Conservation (phyloP, 306 rosid genomes). For the Prosopis cineraria region DNA sequence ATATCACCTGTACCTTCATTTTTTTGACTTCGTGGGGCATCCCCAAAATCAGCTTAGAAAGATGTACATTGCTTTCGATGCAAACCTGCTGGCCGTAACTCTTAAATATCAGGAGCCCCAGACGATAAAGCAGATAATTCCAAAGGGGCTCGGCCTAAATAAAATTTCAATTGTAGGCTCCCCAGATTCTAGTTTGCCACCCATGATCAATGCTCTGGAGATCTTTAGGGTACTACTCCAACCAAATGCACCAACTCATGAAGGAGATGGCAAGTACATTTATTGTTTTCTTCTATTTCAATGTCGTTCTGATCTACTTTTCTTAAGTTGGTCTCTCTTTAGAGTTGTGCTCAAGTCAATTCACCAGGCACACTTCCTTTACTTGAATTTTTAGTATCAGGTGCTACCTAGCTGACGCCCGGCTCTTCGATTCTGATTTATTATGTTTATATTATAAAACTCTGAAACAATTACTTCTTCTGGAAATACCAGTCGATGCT, state of each 20-base stretch:
- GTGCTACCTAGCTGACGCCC: no score
- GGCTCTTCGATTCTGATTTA: no score
- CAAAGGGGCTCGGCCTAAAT: background rate
- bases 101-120: background rate
- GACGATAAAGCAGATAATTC: background rate
- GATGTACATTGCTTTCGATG: background rate
- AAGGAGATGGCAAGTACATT: constrained; percentile 20
- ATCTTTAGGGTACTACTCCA: constrained; percentile 1
- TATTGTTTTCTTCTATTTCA: background rate
- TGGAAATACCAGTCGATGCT: no score
- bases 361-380: no score
- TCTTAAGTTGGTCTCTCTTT: no score
- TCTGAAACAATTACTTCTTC: no score
- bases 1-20: constrained; percentile 18
- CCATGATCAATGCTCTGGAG: constrained; percentile 34
- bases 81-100: background rate
- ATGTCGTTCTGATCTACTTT: no score
- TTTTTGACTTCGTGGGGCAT: background rate
- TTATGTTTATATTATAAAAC: no score
- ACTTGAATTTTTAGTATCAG: no score
- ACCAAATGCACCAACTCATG: background rate
- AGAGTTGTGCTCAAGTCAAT: no score
- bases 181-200: background rate
- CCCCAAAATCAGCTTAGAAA: background rate
- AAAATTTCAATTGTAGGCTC: background rate